Base-by-base conservation (phyloP, 371 early-diverging fungal species). In the Haplosporangium sp. region DNA sequence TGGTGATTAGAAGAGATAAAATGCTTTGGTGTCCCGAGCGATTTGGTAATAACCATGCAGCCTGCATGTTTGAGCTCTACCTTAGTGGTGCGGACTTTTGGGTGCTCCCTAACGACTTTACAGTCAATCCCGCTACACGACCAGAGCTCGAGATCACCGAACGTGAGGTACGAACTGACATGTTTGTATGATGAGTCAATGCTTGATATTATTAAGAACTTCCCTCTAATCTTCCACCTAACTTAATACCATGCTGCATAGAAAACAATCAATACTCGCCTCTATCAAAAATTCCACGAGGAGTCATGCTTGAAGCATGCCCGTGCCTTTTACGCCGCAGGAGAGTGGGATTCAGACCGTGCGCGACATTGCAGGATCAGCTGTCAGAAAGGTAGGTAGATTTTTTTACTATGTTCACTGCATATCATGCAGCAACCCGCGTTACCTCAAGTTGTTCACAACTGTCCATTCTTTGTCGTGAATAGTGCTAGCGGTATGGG, bases 31-130 rank as follows among this genome's bases (percentile, higher is more conserved):
- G 89, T 56, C 87, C 86, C 13, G 89, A 89, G 70, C 82, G 89
- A 42, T 89, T 89, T 60, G 86, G 88, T 36, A 72, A 84, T 40
- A 89, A 88, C 74, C 88, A 89, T 60, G 88, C 87, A 2, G 87
- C 87, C 12, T 89, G 90, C 59, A 69, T 89, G 45, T 88, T 83
- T 67, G 88, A 89, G 53, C 82, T 87, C 21, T 87, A 81, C 52
- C 66, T 89, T 40, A 82, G 84, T 51, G 90, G 90, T 37, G 81
- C 84, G 12, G 85, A 89, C 42, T 86, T 83, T 57, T 84, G 84
- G 84, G 86, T 88, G 11, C 69, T 89, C 9, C 87, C 90, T 13
- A 67, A 84, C 36, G 86, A 87, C 54, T 89, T 87, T 59, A 71
- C 86, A 16, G 83, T 89, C 55, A 79, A 79, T 23, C 48, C 45